Evolutionary conservation across 2,329 filamentous ascomycete species (phyloP).

Genomic region (Penicillium brevicompactum): DNA sequence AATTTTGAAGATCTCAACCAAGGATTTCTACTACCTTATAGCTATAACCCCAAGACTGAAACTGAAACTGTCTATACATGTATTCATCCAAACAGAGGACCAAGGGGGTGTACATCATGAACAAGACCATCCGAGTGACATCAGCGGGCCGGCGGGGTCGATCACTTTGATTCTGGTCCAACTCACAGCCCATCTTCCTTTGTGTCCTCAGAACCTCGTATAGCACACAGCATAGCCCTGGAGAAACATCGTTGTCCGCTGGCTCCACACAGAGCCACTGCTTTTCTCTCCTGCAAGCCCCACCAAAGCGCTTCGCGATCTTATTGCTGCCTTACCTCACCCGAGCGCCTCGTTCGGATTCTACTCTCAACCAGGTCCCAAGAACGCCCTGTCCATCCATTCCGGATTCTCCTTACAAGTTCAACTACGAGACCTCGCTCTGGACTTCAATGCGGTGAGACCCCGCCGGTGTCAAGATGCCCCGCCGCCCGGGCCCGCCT

Average conservation of each 20-base stretch:
- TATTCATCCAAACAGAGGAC: too few relatives aligned
- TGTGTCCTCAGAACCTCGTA: neutral
- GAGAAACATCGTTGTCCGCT: neutral
- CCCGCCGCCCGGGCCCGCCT: constrained; percentile 28
- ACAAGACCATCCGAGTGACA: constrained; percentile 5
- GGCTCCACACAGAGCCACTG: neutral
- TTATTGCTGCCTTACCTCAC: neutral
- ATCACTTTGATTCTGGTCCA: constrained; percentile 1
- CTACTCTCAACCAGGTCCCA: neutral
- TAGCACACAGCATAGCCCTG: neutral
- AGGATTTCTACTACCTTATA: neutral
- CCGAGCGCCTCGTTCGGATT: neutral
- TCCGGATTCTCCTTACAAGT: neutral
- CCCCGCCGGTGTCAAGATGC: constrained; percentile 25
- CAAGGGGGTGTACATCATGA: too few relatives aligned
- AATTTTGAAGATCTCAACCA: constrained; percentile 1
- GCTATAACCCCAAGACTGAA: too few relatives aligned
- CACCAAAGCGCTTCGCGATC: neutral
- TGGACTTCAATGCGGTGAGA: constrained; percentile 2
- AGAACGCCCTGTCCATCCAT: neutral
- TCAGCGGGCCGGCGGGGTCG: constrained; percentile 10
- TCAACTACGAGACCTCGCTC: neutral
- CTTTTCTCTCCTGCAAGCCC: neutral
- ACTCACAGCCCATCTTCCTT: neutral
- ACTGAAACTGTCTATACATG: too few relatives aligned